These are phyloP conservation scores for Pleurotus tuoliensis DNA, from an alignment of 768 basidiomycete genomes.

Conservation along the genomic window DNA sequence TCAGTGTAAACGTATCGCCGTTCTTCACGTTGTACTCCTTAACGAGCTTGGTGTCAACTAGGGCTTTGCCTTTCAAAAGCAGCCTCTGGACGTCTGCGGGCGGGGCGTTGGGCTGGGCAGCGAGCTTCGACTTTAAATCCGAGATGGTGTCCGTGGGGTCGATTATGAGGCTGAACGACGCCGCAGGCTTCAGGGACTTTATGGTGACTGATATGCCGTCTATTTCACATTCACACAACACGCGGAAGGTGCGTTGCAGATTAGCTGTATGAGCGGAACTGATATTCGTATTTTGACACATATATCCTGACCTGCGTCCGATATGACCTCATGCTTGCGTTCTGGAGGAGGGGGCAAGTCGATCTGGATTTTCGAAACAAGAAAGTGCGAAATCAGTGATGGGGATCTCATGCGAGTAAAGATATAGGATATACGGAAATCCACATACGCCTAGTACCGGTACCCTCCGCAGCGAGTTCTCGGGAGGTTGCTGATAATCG, in stretches of 20 bases:
- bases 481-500: conserved; percentile 72
- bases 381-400: not conserved
- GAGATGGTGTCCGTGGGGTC: conserved; percentile 81
- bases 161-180: conserved; percentile 67
- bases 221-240: conserved; percentile 14
- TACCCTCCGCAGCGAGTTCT: conserved; percentile 64
- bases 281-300: not conserved
- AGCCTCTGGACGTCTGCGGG: conserved; percentile 80
- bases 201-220: conserved; percentile 68
- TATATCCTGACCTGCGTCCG: conserved; percentile 25
- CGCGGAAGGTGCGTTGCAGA: not conserved
- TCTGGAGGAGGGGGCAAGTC: conserved; percentile 59
- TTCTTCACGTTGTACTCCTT: conserved; percentile 86
- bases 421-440: conserved; percentile 6
- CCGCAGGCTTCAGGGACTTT: conserved; percentile 89
- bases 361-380: conserved; percentile 33
- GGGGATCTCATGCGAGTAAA: conserved; percentile 11
- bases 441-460: conserved; percentile 61
- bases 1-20: conserved; percentile 80
- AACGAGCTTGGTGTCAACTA: conserved; percentile 83
- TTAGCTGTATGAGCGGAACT: not conserved
- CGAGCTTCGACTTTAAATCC: conserved; percentile 74
- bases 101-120: conserved; percentile 64
- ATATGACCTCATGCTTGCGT: conserved; percentile 30
- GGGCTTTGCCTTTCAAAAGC: conserved; percentile 90